phyloP scores from a whole-genome alignment of 371 early-diverging fungal genomes.

The Scutellospora calospora region DNA sequence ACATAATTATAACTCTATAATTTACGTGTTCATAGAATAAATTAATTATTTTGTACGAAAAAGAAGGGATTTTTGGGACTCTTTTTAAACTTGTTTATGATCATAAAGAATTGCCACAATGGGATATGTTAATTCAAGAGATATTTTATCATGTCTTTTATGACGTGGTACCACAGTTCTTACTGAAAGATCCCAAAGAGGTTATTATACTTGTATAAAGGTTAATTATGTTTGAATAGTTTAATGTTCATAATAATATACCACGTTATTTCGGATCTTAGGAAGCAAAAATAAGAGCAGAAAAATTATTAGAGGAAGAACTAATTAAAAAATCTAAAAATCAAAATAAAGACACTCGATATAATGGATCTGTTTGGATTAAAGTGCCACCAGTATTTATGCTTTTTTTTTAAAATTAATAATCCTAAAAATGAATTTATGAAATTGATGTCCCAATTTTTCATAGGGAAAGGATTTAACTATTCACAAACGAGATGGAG shows the following conservation, averaged over 20 bases:
- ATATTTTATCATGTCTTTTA: neutral
- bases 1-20: neutral
- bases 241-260: neutral
- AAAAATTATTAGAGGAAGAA: neutral
- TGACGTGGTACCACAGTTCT: neutral
- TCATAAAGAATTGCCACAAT: neutral
- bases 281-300: neutral
- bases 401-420: neutral
- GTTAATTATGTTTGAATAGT: neutral
- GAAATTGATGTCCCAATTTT: neutral
- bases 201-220: neutral
- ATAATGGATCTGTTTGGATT: neutral
- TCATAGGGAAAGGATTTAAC: neutral
- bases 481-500: neutral
- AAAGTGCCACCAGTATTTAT: constrained; percentile 4
- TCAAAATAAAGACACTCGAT: neutral
- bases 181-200: neutral
- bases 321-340: neutral
- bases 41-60: neutral
- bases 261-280: neutral
- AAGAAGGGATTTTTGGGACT: neutral
- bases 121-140: constrained; percentile 1
- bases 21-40: neutral
- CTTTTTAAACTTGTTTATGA: neutral
- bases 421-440: neutral